A percentile compares a stretch with the other conserved stretches of the same genome.
Conservation (phyloP, 495 filamentous ascomycete genomes). For the Bacidia rubella region DNA sequence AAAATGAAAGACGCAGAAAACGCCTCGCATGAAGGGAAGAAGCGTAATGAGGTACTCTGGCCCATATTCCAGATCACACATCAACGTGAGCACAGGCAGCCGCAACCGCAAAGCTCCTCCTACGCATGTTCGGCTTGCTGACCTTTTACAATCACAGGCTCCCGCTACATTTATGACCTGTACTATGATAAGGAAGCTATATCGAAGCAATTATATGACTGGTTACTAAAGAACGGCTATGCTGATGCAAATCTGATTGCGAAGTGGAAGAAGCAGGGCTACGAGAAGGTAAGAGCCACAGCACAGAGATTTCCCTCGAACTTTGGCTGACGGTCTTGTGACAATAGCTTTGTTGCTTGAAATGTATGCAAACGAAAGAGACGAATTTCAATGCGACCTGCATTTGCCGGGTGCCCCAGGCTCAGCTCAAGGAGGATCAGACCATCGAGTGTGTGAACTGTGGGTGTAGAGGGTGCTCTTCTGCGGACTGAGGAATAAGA, state of each 20-base stretch:
- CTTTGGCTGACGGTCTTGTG: neutral
- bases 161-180: conserved; percentile 89
- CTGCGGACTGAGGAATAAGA: conserved; percentile 48
- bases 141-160: conserved; percentile 30
- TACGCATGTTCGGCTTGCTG: neutral
- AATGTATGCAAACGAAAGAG: conserved; percentile 97
- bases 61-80: conserved; percentile 96
- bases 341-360: conserved; percentile 70
- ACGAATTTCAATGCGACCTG: conserved; percentile 97
- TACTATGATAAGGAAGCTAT: conserved; percentile 98
- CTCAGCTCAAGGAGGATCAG: conserved; percentile 80
- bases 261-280: conserved; percentile 99
- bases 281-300: conserved; percentile 67
- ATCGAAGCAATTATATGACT: conserved; percentile 80
- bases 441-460: conserved; percentile 91
- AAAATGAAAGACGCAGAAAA: conserved; percentile 99
- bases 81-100: conserved; percentile 49
- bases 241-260: conserved; percentile 90
- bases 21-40: conserved; percentile 58
- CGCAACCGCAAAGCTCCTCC: neutral
- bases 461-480: conserved; percentile 83
- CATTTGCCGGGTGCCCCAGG: conserved; percentile 90
- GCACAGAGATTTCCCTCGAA: neutral
- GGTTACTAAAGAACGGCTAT: conserved; percentile 92
- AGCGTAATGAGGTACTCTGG: conserved; percentile 83